These are phyloP conservation scores for Leccinum subgranulosum DNA, from an alignment of 768 basidiomycete genomes.

Conservation along the genomic window DNA sequence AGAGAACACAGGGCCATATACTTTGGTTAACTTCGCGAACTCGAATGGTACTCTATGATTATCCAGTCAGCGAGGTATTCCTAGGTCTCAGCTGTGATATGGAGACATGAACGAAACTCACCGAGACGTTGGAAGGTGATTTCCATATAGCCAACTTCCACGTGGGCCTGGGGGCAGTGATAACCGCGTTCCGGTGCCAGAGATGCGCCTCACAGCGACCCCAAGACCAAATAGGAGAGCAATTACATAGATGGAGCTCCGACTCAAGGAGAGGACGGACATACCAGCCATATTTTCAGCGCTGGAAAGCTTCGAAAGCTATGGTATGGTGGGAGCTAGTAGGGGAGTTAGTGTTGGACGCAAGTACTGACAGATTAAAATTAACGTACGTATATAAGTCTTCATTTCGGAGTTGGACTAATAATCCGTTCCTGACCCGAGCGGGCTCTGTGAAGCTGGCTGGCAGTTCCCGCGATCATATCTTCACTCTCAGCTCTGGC, in stretches of 20 bases:
- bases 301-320: neutral
- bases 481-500: too few species aligned
- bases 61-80: neutral
- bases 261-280: neutral
- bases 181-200: neutral
- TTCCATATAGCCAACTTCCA: constrained; percentile 18
- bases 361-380: too few species aligned
- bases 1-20: constrained; percentile 59
- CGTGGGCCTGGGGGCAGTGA: constrained; percentile 15
- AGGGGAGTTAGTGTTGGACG: neutral
- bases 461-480: too few species aligned
- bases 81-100: neutral
- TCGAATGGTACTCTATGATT: constrained; percentile 13
- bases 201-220: neutral
- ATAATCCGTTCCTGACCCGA: too few species aligned
- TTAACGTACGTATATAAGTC: too few species aligned
- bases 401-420: too few species aligned
- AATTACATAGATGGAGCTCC: neutral
- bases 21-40: constrained; percentile 55
- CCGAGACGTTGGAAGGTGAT: constrained; percentile 8
- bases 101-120: neutral
- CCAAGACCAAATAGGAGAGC: neutral
- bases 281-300: neutral
- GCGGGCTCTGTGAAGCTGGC: too few species aligned
- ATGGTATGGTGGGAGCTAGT: neutral